Percentiles rank a stretch among this genome's conserved stretches.
Evolutionary conservation across 2,329 filamentous ascomycete species (phyloP).

Genomic region (Aspergillus arachidicola): DNA sequence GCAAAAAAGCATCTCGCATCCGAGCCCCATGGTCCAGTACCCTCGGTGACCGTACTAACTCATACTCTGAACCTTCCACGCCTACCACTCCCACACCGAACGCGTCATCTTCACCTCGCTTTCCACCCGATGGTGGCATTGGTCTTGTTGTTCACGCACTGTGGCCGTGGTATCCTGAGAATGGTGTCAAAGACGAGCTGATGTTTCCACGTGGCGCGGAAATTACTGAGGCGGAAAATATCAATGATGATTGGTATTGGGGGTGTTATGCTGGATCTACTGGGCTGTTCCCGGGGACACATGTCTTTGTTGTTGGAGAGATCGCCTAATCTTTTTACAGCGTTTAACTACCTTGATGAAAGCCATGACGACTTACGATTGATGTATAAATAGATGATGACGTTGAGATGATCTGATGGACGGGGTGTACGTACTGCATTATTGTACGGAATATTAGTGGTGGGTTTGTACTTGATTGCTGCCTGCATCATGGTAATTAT

Average conservation of each 20-base stretch:
- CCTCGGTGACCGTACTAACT: conserved; percentile 11
- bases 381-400: conserved; percentile 7
- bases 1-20: conserved; percentile 41
- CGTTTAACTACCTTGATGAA: background rate
- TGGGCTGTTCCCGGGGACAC: conserved; percentile 79
- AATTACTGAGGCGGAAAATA: conserved; percentile 78
- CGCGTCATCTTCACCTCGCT: conserved; percentile 38
- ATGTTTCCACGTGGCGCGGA: conserved; percentile 82
- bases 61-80: conserved; percentile 41
- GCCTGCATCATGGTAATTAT: background rate
- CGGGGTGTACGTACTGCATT: background rate
- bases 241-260: conserved; percentile 89
- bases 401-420: background rate
- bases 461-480: background rate
- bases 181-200: conserved; percentile 66
- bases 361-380: background rate
- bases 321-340: conserved; percentile 23
- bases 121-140: conserved; percentile 75
- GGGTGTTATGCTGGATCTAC: conserved; percentile 80
- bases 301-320: conserved; percentile 60
- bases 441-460: background rate
- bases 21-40: conserved; percentile 20
- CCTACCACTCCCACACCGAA: conserved; percentile 58
- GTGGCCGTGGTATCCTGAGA: conserved; percentile 78
- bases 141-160: conserved; percentile 66